Percentiles rank a stretch among this genome's conserved stretches.
phyloP scores from a whole-genome alignment of 805 yeast species.

The Ogataea nakhonphanomensis region DNA sequence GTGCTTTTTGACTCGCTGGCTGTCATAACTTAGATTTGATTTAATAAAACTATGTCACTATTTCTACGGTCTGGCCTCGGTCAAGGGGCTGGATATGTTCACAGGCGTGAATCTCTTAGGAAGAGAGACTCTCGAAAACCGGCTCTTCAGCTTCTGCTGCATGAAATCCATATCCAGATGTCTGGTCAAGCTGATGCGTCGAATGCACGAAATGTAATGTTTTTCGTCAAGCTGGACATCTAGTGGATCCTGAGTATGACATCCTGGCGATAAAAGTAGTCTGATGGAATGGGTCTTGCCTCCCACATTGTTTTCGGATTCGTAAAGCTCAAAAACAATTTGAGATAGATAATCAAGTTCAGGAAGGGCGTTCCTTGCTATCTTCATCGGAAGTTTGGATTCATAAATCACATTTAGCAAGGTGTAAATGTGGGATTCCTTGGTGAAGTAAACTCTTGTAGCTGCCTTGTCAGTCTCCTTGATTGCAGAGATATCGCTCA shows the following conservation, averaged over 20 bases:
- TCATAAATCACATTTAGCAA: slow-evolving; percentile 86
- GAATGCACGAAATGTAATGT: slow-evolving; percentile 95
- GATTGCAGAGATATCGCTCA: slow-evolving; percentile 77
- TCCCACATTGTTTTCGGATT: slow-evolving; percentile 63
- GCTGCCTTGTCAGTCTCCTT: slow-evolving; percentile 78
- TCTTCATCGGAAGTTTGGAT: slow-evolving; percentile 90
- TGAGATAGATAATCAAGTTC: slow-evolving; percentile 95
- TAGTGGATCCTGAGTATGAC: slow-evolving; percentile 96
- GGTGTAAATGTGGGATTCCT: slow-evolving; percentile 96
- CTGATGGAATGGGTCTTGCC: slow-evolving; percentile 86
- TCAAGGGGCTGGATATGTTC: slow-evolving; percentile 60
- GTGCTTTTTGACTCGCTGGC: slow-evolving; percentile 88
- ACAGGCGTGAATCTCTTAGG: slow-evolving; percentile 93
- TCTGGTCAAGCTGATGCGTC: slow-evolving; percentile 83
- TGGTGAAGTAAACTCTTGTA: slow-evolving; percentile 87
- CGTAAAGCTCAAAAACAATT: slow-evolving; percentile 89
- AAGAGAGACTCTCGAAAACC: slow-evolving; percentile 81
- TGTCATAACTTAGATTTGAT: slow-evolving; percentile 32
- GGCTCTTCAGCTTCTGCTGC: slow-evolving; percentile 70
- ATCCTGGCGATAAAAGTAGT: slow-evolving; percentile 92
- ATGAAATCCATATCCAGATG: slow-evolving; percentile 92
- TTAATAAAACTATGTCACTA: neutral
- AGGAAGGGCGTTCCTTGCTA: slow-evolving; percentile 92
- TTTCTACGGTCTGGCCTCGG: slow-evolving; percentile 15
- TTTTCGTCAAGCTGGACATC: slow-evolving; percentile 95